These are phyloP conservation scores for Salix suchowensis DNA, from an alignment of 345 rosid species.

Conservation along the genomic window DNA sequence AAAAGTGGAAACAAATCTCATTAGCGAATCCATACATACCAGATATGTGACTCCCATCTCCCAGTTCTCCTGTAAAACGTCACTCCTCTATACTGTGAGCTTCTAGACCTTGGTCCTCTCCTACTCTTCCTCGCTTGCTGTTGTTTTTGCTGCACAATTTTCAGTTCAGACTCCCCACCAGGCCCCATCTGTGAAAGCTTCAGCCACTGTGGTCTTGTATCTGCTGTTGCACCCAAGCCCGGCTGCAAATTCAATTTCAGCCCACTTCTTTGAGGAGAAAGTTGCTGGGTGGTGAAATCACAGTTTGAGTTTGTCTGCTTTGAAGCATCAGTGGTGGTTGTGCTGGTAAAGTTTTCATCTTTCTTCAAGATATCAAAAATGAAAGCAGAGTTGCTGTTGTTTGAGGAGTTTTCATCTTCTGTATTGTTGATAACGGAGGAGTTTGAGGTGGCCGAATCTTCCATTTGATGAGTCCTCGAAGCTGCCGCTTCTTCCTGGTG, in stretches of 20 bases:
- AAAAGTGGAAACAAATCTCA: neutral
- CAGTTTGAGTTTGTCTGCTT: slow-evolving; percentile 10
- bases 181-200: slow-evolving; percentile 37
- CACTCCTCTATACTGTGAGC: slow-evolving; percentile 31
- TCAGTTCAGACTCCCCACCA: slow-evolving; percentile 26
- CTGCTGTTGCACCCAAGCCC: neutral
- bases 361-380: slow-evolving; percentile 43
- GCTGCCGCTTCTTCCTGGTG: neutral
- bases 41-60: slow-evolving; percentile 32
- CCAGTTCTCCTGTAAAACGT: slow-evolving; percentile 34
- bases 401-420: slow-evolving; percentile 41
- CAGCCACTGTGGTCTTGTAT: slow-evolving; percentile 38
- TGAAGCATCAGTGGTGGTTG: neutral
- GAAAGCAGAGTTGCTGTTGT: slow-evolving; percentile 26
- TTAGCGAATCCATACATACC: neutral
- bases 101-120: slow-evolving; percentile 33
- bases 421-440: slow-evolving; percentile 42
- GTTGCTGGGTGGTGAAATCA: slow-evolving; percentile 32
- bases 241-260: slow-evolving; percentile 19
- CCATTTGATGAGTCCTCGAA: slow-evolving; percentile 17
- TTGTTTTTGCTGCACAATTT: slow-evolving; percentile 35
- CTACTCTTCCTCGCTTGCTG: slow-evolving; percentile 31
- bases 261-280: slow-evolving; percentile 42
- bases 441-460: slow-evolving; percentile 46
- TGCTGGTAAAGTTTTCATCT: neutral